Conservation (phyloP, 208 protist species). For the Herpetomonas tarakana region DNA sequence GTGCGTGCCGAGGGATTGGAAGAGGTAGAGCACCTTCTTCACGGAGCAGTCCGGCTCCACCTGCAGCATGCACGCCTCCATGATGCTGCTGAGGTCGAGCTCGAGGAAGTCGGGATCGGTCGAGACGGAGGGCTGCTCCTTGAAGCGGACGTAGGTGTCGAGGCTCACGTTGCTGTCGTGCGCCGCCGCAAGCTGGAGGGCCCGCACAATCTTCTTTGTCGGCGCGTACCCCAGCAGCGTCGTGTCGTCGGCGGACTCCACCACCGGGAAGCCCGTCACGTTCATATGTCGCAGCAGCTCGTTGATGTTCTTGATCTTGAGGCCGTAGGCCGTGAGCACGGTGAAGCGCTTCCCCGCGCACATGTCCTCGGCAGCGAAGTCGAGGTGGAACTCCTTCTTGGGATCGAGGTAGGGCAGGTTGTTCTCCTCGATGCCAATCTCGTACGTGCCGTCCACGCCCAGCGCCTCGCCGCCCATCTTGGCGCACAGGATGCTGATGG, state of each 20-base stretch:
- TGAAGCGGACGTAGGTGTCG: slow-evolving; percentile 45
- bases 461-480: slow-evolving; percentile 73
- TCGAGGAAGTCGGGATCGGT: slow-evolving; percentile 24
- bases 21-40: slow-evolving; percentile 66
- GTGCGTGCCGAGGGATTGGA: slow-evolving; percentile 68
- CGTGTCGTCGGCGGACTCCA: slow-evolving; percentile 46
- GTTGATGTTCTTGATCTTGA: slow-evolving; percentile 62
- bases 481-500: slow-evolving; percentile 63
- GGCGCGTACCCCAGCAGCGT: slow-evolving; percentile 72
- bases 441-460: slow-evolving; percentile 70
- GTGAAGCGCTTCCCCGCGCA: slow-evolving; percentile 50
- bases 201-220: slow-evolving; percentile 48
- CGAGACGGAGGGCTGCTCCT: slow-evolving; percentile 18
- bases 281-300: slow-evolving; percentile 50
- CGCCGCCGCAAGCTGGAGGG: slow-evolving; percentile 49
- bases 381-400: slow-evolving; percentile 67
- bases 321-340: slow-evolving; percentile 58
- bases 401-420: slow-evolving; percentile 79
- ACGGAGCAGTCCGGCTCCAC: slow-evolving; percentile 70
- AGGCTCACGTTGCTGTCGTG: slow-evolving; percentile 42
- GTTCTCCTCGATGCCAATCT: slow-evolving; percentile 73
- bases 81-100: slow-evolving; percentile 45
- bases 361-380: slow-evolving; percentile 53
- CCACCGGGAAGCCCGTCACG: slow-evolving; percentile 72
- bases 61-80: slow-evolving; percentile 64